phyloP scores from a whole-genome alignment of 192 early-diverging fungal species.

The Coemansia asiatica region DNA sequence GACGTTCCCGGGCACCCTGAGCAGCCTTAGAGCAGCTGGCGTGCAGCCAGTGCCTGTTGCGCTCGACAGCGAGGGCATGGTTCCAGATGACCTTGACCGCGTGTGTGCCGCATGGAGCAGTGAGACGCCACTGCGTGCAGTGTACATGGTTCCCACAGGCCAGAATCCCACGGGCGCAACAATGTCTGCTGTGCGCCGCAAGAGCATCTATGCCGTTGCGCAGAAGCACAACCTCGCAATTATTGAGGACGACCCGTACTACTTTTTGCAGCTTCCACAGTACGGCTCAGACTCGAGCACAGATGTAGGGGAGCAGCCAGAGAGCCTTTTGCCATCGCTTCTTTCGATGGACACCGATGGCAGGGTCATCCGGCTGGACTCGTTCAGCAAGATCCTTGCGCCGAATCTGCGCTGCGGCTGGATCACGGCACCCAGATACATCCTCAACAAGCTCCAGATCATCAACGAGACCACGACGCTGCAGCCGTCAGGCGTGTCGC shows the following conservation, averaged over 20 bases:
- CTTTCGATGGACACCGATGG: slow-evolving; percentile 86
- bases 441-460: slow-evolving; percentile 77
- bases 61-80: slow-evolving; percentile 66
- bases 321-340: slow-evolving; percentile 68
- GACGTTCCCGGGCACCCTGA: slow-evolving; percentile 62
- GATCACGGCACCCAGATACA: slow-evolving; percentile 64
- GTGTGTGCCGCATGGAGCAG: slow-evolving; percentile 56
- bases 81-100: slow-evolving; percentile 59
- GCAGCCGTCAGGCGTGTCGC: slow-evolving; percentile 84
- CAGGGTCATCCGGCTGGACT: slow-evolving; percentile 89
- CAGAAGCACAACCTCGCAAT: slow-evolving; percentile 79
- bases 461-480: slow-evolving; percentile 79
- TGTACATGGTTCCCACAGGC: slow-evolving; percentile 82
- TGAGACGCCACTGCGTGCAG: slow-evolving; percentile 45
- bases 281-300: background rate
- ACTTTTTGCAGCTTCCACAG: slow-evolving; percentile 72
- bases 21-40: slow-evolving; percentile 49
- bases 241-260: slow-evolving; percentile 96
- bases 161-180: slow-evolving; percentile 89
- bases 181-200: slow-evolving; percentile 75
- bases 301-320: background rate
- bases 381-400: slow-evolving; percentile 89
- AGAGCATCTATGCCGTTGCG: slow-evolving; percentile 74
- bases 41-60: slow-evolving; percentile 50
- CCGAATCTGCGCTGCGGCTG: slow-evolving; percentile 85